These are phyloP conservation scores for Phytophthora hybrid DNA, from an alignment of 352 stramenopile species.

Conservation along the genomic window DNA sequence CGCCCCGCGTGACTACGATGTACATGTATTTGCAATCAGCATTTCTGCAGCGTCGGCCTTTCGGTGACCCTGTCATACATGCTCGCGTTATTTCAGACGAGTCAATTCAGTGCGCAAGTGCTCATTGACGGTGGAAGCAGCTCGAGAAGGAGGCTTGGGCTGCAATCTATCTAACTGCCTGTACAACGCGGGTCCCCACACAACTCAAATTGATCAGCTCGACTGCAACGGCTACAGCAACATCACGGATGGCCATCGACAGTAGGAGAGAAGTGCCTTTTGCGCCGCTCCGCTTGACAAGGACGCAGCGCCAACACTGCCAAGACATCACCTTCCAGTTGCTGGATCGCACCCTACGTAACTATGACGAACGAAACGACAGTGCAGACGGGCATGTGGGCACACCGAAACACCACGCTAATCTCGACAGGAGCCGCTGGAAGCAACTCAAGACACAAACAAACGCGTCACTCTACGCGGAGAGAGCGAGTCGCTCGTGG, in stretches of 20 bases:
- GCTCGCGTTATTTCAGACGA: neutral
- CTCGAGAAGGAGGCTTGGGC: neutral
- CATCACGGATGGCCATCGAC: neutral
- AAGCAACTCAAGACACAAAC: constrained; percentile 24
- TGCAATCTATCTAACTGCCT: neutral
- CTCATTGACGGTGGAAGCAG: constrained; percentile 1
- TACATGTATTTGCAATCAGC: neutral
- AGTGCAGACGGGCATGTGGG: neutral
- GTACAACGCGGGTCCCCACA: constrained; percentile 2
- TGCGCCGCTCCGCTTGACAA: constrained; percentile 4
- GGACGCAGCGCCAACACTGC: constrained; percentile 8
- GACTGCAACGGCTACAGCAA: neutral
- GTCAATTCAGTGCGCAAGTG: neutral
- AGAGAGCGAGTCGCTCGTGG: neutral
- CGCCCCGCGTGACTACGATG: neutral
- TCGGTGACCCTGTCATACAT: neutral
- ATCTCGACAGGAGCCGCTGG: constrained; percentile 13
- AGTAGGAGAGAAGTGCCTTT: constrained; percentile 8
- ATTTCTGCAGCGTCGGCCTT: neutral
- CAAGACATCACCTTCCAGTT: constrained; percentile 17
- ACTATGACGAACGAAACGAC: constrained; percentile 21
- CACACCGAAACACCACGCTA: constrained; percentile 3
- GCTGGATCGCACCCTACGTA: constrained; percentile 28
- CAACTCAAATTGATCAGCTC: constrained; percentile 9
- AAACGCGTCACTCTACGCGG: constrained; percentile 16